A percentile compares a stretch with the other conserved stretches of the same genome.
Evolutionary conservation across 1,139 yeast genomes (phyloP).

Genomic region (Yamadazyma trypodendri): DNA sequence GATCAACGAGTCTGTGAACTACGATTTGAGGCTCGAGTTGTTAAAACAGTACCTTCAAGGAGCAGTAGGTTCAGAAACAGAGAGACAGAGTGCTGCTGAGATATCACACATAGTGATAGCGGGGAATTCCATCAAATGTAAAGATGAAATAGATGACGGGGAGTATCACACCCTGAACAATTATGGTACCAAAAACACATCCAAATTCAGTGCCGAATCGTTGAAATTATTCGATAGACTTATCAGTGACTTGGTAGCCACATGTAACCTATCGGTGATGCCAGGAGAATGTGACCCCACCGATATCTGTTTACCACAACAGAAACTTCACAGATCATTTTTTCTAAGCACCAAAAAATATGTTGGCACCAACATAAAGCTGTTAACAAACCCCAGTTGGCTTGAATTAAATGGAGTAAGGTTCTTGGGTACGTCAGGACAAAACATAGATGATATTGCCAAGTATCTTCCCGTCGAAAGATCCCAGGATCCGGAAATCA

Average conservation of each 20-base stretch:
- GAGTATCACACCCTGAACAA: constrained; percentile 40
- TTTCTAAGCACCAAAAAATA: constrained; percentile 50
- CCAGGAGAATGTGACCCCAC: constrained; percentile 89
- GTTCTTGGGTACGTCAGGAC: constrained; percentile 78
- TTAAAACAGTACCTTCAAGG: constrained; percentile 74
- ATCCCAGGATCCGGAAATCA: constrained; percentile 23
- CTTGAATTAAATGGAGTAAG: constrained; percentile 52
- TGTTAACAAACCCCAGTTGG: constrained; percentile 79
- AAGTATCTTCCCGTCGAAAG: constrained; percentile 49
- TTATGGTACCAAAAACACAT: constrained; percentile 53
- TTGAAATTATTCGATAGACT: constrained; percentile 52
- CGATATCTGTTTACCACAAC: constrained; percentile 84
- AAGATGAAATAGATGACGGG: constrained; percentile 20
- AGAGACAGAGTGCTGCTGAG: constrained; percentile 22
- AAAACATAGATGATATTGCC: constrained; percentile 73
- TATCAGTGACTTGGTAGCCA: constrained; percentile 54
- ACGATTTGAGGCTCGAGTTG: constrained; percentile 53
- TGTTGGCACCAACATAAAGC: constrained; percentile 39
- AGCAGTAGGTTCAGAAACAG: constrained; percentile 46
- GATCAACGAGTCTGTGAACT: constrained; percentile 41
- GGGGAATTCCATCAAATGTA: constrained; percentile 60
- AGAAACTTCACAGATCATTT: constrained; percentile 76
- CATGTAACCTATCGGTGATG: constrained; percentile 71
- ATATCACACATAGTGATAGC: constrained; percentile 65
- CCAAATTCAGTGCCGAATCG: constrained; percentile 48